phyloP scores from a whole-genome alignment of 2,329 filamentous ascomycete species.

The Albophoma yamanashiensis region DNA sequence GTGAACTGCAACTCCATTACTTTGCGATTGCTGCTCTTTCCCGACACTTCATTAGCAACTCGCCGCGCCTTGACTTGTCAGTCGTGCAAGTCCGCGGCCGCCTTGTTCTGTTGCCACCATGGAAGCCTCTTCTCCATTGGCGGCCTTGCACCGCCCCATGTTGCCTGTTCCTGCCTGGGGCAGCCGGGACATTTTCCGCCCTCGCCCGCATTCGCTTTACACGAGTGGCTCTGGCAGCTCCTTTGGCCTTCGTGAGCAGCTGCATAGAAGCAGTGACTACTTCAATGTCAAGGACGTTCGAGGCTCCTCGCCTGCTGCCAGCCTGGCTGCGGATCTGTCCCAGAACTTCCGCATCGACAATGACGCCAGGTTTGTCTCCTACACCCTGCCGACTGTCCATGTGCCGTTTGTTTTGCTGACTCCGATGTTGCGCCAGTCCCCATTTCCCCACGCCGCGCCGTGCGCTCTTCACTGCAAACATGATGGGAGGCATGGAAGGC shows the following conservation, averaged over 20 bases:
- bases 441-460: constrained; percentile 30
- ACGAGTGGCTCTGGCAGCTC: constrained; percentile 50
- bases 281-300: constrained; percentile 69
- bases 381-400: neutral
- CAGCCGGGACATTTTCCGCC: constrained; percentile 39
- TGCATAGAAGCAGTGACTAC: constrained; percentile 59
- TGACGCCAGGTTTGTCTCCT: constrained; percentile 57
- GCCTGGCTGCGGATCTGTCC: constrained; percentile 84
- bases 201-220: constrained; percentile 34
- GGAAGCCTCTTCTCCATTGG: constrained; percentile 89
- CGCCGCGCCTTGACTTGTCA: neutral
- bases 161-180: constrained; percentile 50
- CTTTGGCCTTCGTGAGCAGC: constrained; percentile 72
- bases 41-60: constrained; percentile 14
- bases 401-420: neutral
- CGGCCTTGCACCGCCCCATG: constrained; percentile 75
- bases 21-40: constrained; percentile 5
- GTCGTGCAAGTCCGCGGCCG: constrained; percentile 1
- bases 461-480: constrained; percentile 28
- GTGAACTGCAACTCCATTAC: constrained; percentile 1
- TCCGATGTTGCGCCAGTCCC: constrained; percentile 17
- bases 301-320: constrained; percentile 84
- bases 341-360: constrained; percentile 94
- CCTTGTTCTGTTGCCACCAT: constrained; percentile 35
- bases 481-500: constrained; percentile 22